phyloP scores from a whole-genome alignment of 176 grass and related monocot species.

The Elymus sibiricus region DNA sequence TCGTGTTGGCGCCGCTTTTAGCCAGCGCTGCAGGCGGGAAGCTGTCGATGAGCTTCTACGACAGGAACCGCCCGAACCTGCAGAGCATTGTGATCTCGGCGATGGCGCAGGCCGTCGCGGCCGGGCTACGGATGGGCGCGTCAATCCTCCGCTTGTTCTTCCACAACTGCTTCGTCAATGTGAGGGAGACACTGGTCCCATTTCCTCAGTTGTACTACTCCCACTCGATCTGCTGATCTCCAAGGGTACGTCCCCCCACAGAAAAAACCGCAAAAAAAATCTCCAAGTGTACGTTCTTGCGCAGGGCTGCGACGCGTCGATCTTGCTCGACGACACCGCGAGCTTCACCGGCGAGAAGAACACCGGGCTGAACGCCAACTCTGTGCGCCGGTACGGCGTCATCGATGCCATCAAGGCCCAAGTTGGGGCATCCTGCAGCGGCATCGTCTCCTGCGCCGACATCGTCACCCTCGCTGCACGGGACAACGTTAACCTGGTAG shows the following conservation, averaged over 20 bases:
- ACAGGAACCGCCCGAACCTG: conserved; percentile 40
- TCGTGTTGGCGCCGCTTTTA: neutral
- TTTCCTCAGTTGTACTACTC: neutral
- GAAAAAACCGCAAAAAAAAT: too few species aligned
- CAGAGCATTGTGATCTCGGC: conserved; percentile 42
- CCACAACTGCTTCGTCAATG: conserved; percentile 93
- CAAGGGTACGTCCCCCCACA: too few species aligned
- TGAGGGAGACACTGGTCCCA: conserved; percentile 4
- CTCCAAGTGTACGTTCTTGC: too few species aligned
- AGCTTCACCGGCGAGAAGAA: too few species aligned
- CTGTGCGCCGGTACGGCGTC: too few species aligned
- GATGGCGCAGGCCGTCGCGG: conserved; percentile 37
- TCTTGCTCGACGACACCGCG: too few species aligned
- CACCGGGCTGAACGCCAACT: too few species aligned
- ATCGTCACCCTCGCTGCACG: conserved; percentile 71
- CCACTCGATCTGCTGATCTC: too few species aligned
- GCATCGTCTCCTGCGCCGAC: conserved; percentile 68
- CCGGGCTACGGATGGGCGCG: conserved; percentile 66
- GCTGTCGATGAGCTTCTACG: conserved; percentile 52
- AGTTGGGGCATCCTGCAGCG: too few species aligned
- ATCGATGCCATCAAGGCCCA: too few species aligned
- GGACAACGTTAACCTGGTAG: too few species aligned
- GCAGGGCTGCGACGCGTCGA: too few species aligned
- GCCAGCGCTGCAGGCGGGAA: conserved; percentile 6
- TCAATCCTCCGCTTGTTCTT: conserved; percentile 79